Conservation (phyloP, 2,329 filamentous ascomycete species). For the Penicillium sp. region DNA sequence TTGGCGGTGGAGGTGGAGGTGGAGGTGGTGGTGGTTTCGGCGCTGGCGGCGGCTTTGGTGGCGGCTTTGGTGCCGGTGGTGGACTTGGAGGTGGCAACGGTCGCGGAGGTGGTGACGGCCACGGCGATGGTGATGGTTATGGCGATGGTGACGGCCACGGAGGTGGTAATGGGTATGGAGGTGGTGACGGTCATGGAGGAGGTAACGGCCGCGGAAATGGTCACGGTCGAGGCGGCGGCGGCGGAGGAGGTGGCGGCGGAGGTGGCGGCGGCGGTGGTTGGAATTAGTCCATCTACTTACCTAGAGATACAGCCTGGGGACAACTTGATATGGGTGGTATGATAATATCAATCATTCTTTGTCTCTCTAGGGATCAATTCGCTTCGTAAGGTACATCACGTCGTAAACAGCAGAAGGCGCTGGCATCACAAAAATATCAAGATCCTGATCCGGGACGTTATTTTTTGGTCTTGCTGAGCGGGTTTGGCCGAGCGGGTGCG, state of each 20-base stretch:
- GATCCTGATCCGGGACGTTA: conserved; percentile 14
- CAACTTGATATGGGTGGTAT: conserved; percentile 1
- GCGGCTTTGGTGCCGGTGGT: conserved; percentile 3
- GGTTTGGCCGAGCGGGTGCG: conserved; percentile 28
- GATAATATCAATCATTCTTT: background rate
- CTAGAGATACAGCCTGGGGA: background rate
- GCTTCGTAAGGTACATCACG: conserved; percentile 20
- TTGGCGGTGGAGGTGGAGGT: conserved; percentile 1
- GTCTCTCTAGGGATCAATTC: background rate
- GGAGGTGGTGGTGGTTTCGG: conserved; percentile 5
- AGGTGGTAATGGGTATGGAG: conserved; percentile 2
- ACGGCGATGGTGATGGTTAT: conserved; percentile 1
- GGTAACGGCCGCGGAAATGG: conserved; percentile 1
- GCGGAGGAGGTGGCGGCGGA: background rate
- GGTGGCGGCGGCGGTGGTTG: background rate
- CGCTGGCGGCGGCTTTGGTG: conserved; percentile 4
- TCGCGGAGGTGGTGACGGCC: conserved; percentile 2
- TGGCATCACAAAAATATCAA: conserved; percentile 8
- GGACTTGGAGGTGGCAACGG: conserved; percentile 7
- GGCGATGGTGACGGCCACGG: conserved; percentile 4
- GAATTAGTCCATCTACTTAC: background rate
- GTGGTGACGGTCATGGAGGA: conserved; percentile 1
- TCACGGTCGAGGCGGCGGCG: conserved; percentile 1
- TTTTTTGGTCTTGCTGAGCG: conserved; percentile 33
- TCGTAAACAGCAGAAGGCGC: conserved; percentile 15